Percentiles rank a stretch among this genome's conserved stretches.
phyloP scores from a whole-genome alignment of 768 basidiomycete species.

The Russula ochroleuca region DNA sequence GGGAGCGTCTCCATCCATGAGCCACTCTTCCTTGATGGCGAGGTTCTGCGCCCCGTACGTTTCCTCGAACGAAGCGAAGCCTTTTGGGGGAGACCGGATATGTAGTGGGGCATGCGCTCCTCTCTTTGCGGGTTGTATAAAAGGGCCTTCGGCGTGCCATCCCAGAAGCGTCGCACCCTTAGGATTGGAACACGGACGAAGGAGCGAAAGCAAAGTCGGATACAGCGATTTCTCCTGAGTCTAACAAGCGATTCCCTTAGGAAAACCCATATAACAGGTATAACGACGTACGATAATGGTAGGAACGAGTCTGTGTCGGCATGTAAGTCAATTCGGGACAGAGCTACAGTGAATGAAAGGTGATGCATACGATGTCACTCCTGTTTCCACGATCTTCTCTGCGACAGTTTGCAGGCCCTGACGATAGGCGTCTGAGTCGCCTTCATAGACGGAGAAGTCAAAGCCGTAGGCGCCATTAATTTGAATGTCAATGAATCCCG shows the following conservation, averaged over 20 bases:
- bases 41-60: slow-evolving; percentile 70
- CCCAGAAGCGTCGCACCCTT: slow-evolving; percentile 72
- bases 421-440: slow-evolving; percentile 62
- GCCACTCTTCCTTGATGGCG: slow-evolving; percentile 61
- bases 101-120: slow-evolving; percentile 75
- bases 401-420: slow-evolving; percentile 66
- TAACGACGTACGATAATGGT: slow-evolving; percentile 54
- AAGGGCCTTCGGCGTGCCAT: slow-evolving; percentile 91
- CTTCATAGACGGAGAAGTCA: slow-evolving; percentile 80
- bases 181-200: slow-evolving; percentile 61
- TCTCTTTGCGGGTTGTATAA: slow-evolving; percentile 74
- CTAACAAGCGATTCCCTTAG: slow-evolving; percentile 36
- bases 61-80: slow-evolving; percentile 63
- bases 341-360: slow-evolving; percentile 18
- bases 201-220: slow-evolving; percentile 60
- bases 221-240: slow-evolving; percentile 76
- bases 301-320: slow-evolving; percentile 30
- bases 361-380: slow-evolving; percentile 75
- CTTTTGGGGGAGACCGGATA: slow-evolving; percentile 58
- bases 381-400: slow-evolving; percentile 77
- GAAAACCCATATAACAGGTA: not conserved
- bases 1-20: slow-evolving; percentile 41
- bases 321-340: not conserved
- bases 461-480: slow-evolving; percentile 88
- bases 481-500: slow-evolving; percentile 83